Evolutionary conservation across 2,329 filamentous ascomycete genomes (phyloP).

Genomic region (Epichloe bromicola): DNA sequence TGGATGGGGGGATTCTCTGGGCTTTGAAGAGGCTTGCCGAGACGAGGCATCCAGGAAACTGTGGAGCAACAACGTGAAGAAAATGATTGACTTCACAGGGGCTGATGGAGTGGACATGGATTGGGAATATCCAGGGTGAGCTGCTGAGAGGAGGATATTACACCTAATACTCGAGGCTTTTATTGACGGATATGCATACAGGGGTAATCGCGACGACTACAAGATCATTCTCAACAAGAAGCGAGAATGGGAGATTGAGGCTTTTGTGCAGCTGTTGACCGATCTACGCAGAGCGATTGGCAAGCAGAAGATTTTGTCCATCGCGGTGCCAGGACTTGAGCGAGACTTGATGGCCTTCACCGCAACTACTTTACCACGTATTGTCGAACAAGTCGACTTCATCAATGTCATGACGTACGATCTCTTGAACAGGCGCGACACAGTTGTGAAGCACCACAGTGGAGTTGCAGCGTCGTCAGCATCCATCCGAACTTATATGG

Average conservation of each 20-base stretch:
- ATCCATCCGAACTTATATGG: conserved; percentile 46
- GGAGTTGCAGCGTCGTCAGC: conserved; percentile 42
- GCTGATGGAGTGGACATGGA: conserved; percentile 56
- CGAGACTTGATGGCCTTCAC: conserved; percentile 58
- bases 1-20: conserved; percentile 58
- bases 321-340: conserved; percentile 53
- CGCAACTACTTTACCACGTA: conserved; percentile 39
- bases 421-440: conserved; percentile 56
- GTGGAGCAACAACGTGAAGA: conserved; percentile 52
- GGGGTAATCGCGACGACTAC: conserved; percentile 60
- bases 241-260: conserved; percentile 48
- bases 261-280: conserved; percentile 47
- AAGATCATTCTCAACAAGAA: conserved; percentile 47
- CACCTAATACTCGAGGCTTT: neutral
- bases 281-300: conserved; percentile 47
- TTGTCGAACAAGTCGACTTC: conserved; percentile 48
- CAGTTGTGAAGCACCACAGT: conserved; percentile 49
- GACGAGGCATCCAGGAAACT: conserved; percentile 35
- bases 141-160: neutral
- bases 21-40: conserved; percentile 46
- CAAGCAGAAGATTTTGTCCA: conserved; percentile 44
- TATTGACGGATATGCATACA: conserved; percentile 10
- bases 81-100: conserved; percentile 46
- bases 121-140: conserved; percentile 48
- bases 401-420: conserved; percentile 61